Base-by-base conservation (phyloP, 179 eudicot species). In the Dionaea muscipula region DNA sequence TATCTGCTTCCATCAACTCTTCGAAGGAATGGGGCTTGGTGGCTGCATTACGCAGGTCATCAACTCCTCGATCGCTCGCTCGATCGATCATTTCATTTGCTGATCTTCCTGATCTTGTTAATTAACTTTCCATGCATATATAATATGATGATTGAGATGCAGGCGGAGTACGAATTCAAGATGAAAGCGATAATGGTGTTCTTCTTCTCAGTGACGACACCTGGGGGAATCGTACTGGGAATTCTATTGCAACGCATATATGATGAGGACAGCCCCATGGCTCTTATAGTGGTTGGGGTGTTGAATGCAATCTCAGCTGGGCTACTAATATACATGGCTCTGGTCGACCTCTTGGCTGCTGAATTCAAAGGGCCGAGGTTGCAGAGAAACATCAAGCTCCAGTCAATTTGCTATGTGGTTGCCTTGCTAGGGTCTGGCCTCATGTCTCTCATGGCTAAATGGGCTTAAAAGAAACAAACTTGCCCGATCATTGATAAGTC, bases 1-100 rank as follows among this genome's bases (percentile, higher is more conserved):
- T 5, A 73, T 73, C 21, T 73, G 71, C 58, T 73, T 69, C 68
- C 78, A 73, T 62, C 78, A 69, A 49, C 74, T 73, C 56, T 69
- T 73, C 58, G 78, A 73, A 46, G 74, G 78, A 26, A 73, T 73
- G 71, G 74, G 73, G 43, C 77, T 73, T 41, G 77, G 77, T 33
- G 77, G 77, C 31, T 73, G 77, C 68, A 73, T 73, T 33, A 44
- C 62, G 37, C 78, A 69, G 71, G 77, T 73, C 4, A 18, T 28
- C 16, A 2, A 11, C n/a, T 14, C 37, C 2, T 12, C 22, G 16
- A 2, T 51, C 36, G n/a, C n/a, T n/a, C n/a, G n/a, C n/a, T n/a
- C n/a, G n/a, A n/a, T n/a, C n/a, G n/a, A n/a, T n/a, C n/a, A n/a
- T n/a, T n/a, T n/a, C n/a, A n/a, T n/a, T n/a, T n/a, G n/a, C n/a